phyloP scores from a whole-genome alignment of 2,329 filamentous ascomycete species.

The Tolypocladium ophioglossoides region DNA sequence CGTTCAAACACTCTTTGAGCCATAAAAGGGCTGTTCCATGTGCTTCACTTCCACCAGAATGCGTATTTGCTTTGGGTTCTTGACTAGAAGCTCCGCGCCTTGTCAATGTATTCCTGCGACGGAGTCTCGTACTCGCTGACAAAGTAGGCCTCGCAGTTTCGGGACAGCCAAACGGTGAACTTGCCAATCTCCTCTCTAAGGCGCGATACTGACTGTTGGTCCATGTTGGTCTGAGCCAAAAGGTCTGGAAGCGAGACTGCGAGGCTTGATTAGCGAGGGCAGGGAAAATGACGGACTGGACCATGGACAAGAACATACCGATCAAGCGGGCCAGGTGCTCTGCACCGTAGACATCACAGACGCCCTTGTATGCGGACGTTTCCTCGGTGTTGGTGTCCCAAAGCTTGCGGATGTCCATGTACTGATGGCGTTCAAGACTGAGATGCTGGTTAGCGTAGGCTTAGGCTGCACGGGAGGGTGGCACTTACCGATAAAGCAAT shows the following conservation, averaged over 20 bases:
- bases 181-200: constrained; percentile 82
- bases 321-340: constrained; percentile 86
- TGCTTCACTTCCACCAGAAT: too few relatives aligned
- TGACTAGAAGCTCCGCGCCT: constrained; percentile 38
- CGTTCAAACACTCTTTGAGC: too few relatives aligned
- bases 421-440: constrained; percentile 86
- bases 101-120: constrained; percentile 60
- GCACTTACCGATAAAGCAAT: constrained; percentile 62
- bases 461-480: background rate
- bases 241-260: constrained; percentile 84
- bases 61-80: background rate
- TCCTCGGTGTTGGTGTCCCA: constrained; percentile 50
- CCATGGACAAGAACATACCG: constrained; percentile 43
- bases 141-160: constrained; percentile 70
- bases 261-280: background rate
- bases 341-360: constrained; percentile 79
- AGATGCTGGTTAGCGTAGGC: constrained; percentile 11
- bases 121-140: constrained; percentile 65
- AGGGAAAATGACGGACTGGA: background rate
- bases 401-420: constrained; percentile 62
- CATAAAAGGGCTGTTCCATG: too few relatives aligned
- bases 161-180: constrained; percentile 76
- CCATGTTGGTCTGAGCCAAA: constrained; percentile 96
- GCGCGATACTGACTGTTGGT: constrained; percentile 77
- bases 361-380: constrained; percentile 57